phyloP scores from a whole-genome alignment of 78 protist genomes.

The Planoprotostelium fungivorum region DNA sequence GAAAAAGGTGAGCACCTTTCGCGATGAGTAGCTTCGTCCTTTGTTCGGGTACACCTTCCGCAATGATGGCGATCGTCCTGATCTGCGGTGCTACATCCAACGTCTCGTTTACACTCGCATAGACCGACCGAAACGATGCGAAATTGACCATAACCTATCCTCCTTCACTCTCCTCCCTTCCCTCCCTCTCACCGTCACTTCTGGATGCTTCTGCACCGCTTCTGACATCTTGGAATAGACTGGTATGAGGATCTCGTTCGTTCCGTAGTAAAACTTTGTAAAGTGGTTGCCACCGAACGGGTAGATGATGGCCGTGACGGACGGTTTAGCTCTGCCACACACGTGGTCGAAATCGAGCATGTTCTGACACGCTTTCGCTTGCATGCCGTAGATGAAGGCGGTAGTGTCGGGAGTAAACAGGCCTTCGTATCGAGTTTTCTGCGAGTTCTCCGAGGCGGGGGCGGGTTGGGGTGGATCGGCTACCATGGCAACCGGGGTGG shows the following conservation, averaged over 20 bases:
- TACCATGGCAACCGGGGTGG: not conserved
- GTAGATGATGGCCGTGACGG: conserved; percentile 86
- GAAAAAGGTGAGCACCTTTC: not conserved
- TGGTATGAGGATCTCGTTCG: conserved; percentile 81
- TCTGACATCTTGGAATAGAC: conserved; percentile 52
- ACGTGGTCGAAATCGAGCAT: conserved; percentile 95
- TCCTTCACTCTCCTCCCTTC: not conserved
- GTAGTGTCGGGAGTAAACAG: conserved; percentile 19
- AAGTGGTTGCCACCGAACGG: conserved; percentile 67
- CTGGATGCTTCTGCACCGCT: conserved; percentile 66
- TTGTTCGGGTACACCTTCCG: conserved; percentile 94
- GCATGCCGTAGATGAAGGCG: conserved; percentile 22
- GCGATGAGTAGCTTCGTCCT: conserved; percentile 60
- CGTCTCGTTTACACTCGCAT: conserved; percentile 67
- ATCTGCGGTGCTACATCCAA: conserved; percentile 62
- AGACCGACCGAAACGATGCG: conserved; percentile 85
- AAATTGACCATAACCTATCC: conserved; percentile 87
- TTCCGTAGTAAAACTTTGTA: conserved; percentile 88
- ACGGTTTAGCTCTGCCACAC: conserved; percentile 73
- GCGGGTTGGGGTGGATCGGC: not conserved
- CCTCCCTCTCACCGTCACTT: conserved; percentile 2
- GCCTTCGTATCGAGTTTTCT: not conserved
- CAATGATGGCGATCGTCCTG: conserved; percentile 71
- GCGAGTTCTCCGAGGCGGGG: not conserved
- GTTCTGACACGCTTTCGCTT: conserved; percentile 53